Base-by-base conservation (phyloP, 83 land plant species). In the Isoetes engelmannii region DNA sequence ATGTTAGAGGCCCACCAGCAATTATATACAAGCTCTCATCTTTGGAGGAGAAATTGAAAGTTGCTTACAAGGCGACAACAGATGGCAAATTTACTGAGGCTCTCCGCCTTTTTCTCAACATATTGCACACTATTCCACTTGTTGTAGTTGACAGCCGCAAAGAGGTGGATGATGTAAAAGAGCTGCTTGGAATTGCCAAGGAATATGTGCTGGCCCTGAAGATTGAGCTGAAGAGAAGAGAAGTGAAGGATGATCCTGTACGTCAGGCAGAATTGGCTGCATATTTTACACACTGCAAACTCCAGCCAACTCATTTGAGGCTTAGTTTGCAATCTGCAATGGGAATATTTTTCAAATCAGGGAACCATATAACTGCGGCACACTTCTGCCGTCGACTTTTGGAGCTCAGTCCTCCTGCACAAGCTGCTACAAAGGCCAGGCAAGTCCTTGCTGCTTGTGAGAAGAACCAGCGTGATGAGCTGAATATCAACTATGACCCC, bases 151-250 rank as follows among this genome's bases (percentile, higher is more conserved):
- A 86, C 15, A 71, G 81, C 46, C 74, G 89, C 45, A 84, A 80
- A 70, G 90, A 87, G 56, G 88, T 87, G 46, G 90, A 87, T 47
- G 90, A 87, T n/a, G 89, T 87, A 9, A 87, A 87, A 63, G 88
- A 80, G 65, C 63, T 87, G 57, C 67, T 87, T 19, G 82, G 84
- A 6, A 82, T 84, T 28, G 79, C 69, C 1, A 87, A 85, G 61
- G 90, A 87, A 62, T 87, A 87, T 64, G 85, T 77, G 19, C 70
- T 87, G 49, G 88, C 86, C 60, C 64, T 87, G 62, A 70, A 76
- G 50, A 84, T 87, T 68, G 90, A 87, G 63, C 75, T 87, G 17
- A 85, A 82, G 75, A 82, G 90, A 70, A 82, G 74, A 63, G 86
- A 87, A 58, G 28, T 80, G 20, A 87, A 77, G 48, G 83, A 77